Base-by-base conservation (phyloP, 2,329 filamentous ascomycete species). In the Bretziella fagacearum region DNA sequence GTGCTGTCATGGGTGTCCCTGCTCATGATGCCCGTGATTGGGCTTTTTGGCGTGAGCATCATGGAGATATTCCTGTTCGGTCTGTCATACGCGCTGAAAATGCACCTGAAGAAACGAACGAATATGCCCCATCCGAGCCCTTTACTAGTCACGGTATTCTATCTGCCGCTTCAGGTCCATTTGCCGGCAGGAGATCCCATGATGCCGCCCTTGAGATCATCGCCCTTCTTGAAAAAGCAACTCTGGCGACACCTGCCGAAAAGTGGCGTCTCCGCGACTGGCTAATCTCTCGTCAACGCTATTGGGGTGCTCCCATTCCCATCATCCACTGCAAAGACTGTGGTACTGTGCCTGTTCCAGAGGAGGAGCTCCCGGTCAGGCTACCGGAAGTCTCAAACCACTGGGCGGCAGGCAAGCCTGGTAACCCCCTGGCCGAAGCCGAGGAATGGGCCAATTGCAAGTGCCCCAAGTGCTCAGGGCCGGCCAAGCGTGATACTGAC, bases 251-350 rank as follows among this genome's bases (percentile, higher is more conserved):
- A 48, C 59, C 65, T n/a, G 67, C 73, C 6, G 76, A 83, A 50
- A 82, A 75, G 52, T 93, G 84, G 84, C 77, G 81, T 44, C 68
- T 94, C 22, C 70, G 84, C 51, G 86, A 94, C 62, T 94, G 86
- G 86, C 66, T 94, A 48, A 81, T 94, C 55, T 93, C 84, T 59
- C 77, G 86, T n/a, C 86, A 94, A 61, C 70, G 86, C 53, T 93
- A 93, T 59, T 94, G 86, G 86, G 86, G 86, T 11, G 75, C 85
- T 0, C 86, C 86, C 0, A 93, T 94, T 46, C 86, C 86, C 15
- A 86, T 94, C 46, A 69, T 93, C 29, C 84, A 94, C 62, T 93
- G 86, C 57, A 60, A 63, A 15, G 69, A 69, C 5, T 94, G 86
- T 59, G 86, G 86, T 6, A 64, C 80, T 2, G 82, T 93, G 1